Conservation (phyloP, 2,329 filamentous ascomycete genomes). For the Pseudogymnoascus sp. region DNA sequence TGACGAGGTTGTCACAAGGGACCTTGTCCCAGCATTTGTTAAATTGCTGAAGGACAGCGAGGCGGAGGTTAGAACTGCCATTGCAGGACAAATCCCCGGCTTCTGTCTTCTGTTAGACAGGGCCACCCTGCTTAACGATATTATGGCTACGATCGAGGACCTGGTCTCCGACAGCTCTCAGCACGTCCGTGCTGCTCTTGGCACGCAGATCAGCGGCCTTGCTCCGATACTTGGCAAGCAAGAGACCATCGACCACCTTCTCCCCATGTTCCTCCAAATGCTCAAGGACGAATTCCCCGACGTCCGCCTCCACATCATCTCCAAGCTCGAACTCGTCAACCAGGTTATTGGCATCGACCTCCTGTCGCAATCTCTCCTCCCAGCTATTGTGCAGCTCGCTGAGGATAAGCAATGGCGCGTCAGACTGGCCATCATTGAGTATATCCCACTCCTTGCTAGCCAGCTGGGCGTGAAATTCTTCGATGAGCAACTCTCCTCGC, state of each 20-base stretch:
- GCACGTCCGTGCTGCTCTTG: slow-evolving; percentile 90
- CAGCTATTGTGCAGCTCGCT: slow-evolving; percentile 92
- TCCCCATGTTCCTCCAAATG: slow-evolving; percentile 99
- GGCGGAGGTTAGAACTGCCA: slow-evolving; percentile 92
- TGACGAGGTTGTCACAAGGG: slow-evolving; percentile 88
- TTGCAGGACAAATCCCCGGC: slow-evolving; percentile 94
- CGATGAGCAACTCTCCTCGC: slow-evolving; percentile 87
- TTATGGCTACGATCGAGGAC: slow-evolving; percentile 94
- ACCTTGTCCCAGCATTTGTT: slow-evolving; percentile 93
- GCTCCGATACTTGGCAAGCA: slow-evolving; percentile 97
- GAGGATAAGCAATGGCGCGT: slow-evolving; percentile 99
- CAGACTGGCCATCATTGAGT: slow-evolving; percentile 96
- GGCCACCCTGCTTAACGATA: slow-evolving; percentile 82
- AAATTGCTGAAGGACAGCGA: slow-evolving; percentile 97
- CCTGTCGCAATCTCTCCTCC: slow-evolving; percentile 90
- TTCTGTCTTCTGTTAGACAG: slow-evolving; percentile 89
- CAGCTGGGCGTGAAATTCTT: slow-evolving; percentile 97
- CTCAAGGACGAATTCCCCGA: slow-evolving; percentile 99
- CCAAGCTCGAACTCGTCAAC: slow-evolving; percentile 98
- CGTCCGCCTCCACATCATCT: slow-evolving; percentile 97
- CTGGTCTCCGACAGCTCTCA: slow-evolving; percentile 94
- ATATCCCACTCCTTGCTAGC: slow-evolving; percentile 91
- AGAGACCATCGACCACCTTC: slow-evolving; percentile 91
- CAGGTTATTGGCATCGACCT: slow-evolving; percentile 98
- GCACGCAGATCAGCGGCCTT: slow-evolving; percentile 93